Evolutionary conservation across 2,329 filamentous ascomycete species (phyloP).

Genomic region (Didymella lethalis): DNA sequence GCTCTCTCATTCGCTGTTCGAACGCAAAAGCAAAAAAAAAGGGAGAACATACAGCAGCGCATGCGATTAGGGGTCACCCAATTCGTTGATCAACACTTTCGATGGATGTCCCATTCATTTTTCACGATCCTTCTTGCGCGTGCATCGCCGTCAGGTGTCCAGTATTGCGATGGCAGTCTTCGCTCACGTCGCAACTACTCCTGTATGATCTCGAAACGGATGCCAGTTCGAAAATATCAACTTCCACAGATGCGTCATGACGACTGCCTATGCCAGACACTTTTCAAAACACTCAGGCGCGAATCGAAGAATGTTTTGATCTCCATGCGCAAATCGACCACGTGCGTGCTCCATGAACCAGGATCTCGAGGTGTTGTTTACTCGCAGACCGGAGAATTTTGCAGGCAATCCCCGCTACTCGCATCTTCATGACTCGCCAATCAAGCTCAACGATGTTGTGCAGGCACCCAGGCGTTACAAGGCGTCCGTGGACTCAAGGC

Average conservation of each 20-base stretch:
- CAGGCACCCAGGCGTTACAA: too few relatives aligned
- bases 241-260: not conserved
- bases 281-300: too few relatives aligned
- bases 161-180: not conserved
- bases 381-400: not conserved
- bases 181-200: not conserved
- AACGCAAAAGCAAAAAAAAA: not conserved
- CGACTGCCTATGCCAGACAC: not conserved
- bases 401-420: not conserved
- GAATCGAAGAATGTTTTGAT: not conserved
- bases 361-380: not conserved
- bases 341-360: not conserved
- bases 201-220: not conserved
- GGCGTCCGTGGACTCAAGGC: too few relatives aligned
- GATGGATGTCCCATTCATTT: not conserved
- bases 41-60: not conserved
- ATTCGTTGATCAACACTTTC: not conserved
- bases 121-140: not conserved
- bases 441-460: not conserved
- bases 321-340: not conserved
- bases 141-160: not conserved
- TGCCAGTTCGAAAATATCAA: not conserved
- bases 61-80: not conserved
- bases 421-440: not conserved
- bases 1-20: not conserved